A percentile compares a stretch with the other conserved stretches of the same genome.
phyloP scores from a whole-genome alignment of 2,329 filamentous ascomycete species.

The Basipetospora sp. region DNA sequence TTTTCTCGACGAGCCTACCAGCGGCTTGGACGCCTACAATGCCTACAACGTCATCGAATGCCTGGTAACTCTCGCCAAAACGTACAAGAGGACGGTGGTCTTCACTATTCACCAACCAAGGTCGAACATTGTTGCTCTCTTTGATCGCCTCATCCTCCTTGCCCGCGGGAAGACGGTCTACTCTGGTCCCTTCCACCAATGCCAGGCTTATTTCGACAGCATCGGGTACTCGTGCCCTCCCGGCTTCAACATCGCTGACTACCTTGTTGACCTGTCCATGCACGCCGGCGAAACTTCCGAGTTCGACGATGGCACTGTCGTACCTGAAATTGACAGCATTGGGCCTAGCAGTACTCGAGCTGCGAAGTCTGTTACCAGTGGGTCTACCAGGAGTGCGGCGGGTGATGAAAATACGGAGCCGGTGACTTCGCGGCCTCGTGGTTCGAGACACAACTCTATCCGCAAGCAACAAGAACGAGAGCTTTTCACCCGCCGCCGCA shows the following conservation, averaged over 20 bases:
- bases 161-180: slow-evolving; percentile 84
- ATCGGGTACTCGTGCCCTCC: slow-evolving; percentile 87
- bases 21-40: slow-evolving; percentile 88
- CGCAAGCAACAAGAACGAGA: slow-evolving; percentile 77
- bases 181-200: slow-evolving; percentile 76
- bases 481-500: slow-evolving; percentile 68
- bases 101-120: slow-evolving; percentile 97
- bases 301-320: slow-evolving; percentile 41
- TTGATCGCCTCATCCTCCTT: slow-evolving; percentile 82
- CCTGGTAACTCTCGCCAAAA: slow-evolving; percentile 84
- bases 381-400: slow-evolving; percentile 60
- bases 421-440: slow-evolving; percentile 48
- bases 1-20: slow-evolving; percentile 93
- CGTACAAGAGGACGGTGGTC: slow-evolving; percentile 89
- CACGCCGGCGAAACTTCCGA: slow-evolving; percentile 55
- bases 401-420: slow-evolving; percentile 45
- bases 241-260: slow-evolving; percentile 97
- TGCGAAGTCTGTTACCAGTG: slow-evolving; percentile 79
- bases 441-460: slow-evolving; percentile 64
- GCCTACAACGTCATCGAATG: slow-evolving; percentile 97
- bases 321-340: slow-evolving; percentile 47
- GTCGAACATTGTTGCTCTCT: slow-evolving; percentile 94
- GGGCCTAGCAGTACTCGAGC: slow-evolving; percentile 76
- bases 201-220: slow-evolving; percentile 81
- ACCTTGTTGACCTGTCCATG: slow-evolving; percentile 94